Evolutionary conservation across 169 alveolate genomes (phyloP), one percentile per base, ranked within the genome.

Genomic region (Cystoisospora suis): DNA sequence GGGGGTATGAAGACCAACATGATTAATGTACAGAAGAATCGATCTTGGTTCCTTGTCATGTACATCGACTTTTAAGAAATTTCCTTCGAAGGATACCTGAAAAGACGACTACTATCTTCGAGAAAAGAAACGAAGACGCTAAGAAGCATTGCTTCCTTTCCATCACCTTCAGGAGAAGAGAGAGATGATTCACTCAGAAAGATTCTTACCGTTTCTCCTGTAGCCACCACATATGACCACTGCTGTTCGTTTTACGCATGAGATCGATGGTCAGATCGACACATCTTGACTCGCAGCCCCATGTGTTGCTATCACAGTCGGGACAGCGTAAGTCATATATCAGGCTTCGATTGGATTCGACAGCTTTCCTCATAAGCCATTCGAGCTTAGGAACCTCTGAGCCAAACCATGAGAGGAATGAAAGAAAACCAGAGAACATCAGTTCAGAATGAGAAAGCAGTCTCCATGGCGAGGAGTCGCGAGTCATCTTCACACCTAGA

Each of bases 221-320:
- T 53, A 72, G 46, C 83, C 83, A 72, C 58, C 47, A 40, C 23
- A 72, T n/a, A 17, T 72, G 23, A n/a, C 56, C 34, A 34, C 83
- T 40, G 83, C 83, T 27, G 27, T 38, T 72, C 15, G 83, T 72
- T 34, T 40, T 72, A 34, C 83, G 83, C 38, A 72, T 38, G 34
- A 72, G 53, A 12, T 34, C 83, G 5, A 38, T 36, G 56, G 53
- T 40, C 56, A 34, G 56, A 38, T 40, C 56, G n/a, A 72, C 53
- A 38, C 83, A 72, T 6, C 32, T 34, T 0, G n/a, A 12, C 23
- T 53, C 83, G 83, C 83, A 72, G 0, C 83, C 83, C 83, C 83
- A 72, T 4, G 83, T 72, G 56, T 34, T 38, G 53, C 3, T 5
- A 38, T 72, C 32, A 34, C 83, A 72, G 83, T 34, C 56, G 42